Evolutionary conservation across 1,139 yeast species (phyloP), one percentile per base, ranked within the genome.

Genomic region (Zhuliangozyma blackwelliae): DNA sequence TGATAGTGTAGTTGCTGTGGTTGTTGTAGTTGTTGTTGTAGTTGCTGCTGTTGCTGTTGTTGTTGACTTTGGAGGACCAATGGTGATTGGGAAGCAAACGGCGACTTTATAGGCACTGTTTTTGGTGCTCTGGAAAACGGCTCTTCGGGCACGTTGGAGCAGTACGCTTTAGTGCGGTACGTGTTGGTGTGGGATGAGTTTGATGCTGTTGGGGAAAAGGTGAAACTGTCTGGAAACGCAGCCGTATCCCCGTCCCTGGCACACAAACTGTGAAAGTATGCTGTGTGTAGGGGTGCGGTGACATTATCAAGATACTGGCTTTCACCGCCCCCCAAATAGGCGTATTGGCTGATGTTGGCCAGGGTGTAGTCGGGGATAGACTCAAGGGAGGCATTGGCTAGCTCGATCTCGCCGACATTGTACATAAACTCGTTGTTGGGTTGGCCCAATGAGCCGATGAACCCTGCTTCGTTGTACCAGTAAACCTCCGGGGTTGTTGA

Each of bases 351-450:
- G 22, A 32, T 35, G n/a, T 35, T 25, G 8, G 35, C 29, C 30
- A 37, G 39, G 25, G 36, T 37, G 22, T 42, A 47, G 35, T 61
- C 63, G 7, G 61, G 62, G 29, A 60, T 53, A 5, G 59, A 54
- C 26, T 62, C 65, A 23, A 61, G 49, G 2, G 62, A 55, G 7
- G 55, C 61, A 37, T 54, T 58, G 3, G 52, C 54, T 31, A 58
- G 43, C 22, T 61, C 64, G 34, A 55, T 55, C 28, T 60, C 65
- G 20, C 50, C 46, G 29, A 50, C 38, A 37, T 52, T 53, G 40
- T 59, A 58, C 47, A 60, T 46, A 31, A 56, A 50, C 34, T 56
- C 61, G 16, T 42, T 46, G 19, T 43, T 39, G 19, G 32, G 42
- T 4, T 16, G 16, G 16, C 16, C 16, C 16, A 46, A 40, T 34